Evolutionary conservation across 139 green algal genomes (phyloP).

Genomic region (Pleodorina starrii): DNA sequence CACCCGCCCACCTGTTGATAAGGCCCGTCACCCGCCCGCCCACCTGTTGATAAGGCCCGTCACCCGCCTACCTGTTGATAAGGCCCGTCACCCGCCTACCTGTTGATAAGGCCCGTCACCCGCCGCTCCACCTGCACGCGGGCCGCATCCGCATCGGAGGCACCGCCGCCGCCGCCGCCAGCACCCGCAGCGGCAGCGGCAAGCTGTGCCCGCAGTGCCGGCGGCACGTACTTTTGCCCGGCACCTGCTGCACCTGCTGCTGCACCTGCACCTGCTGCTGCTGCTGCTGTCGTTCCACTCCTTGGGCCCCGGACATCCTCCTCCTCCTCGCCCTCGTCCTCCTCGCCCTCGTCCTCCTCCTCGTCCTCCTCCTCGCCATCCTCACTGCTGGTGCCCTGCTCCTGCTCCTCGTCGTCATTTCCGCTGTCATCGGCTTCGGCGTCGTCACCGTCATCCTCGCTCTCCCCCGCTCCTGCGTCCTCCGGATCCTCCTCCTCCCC

Average conservation of each 20-base stretch:
- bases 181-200: neutral
- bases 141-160: neutral
- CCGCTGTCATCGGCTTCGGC: neutral
- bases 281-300: neutral
- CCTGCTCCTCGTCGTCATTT: neutral
- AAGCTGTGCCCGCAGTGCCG: slow-evolving; percentile 63
- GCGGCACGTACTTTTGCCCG: slow-evolving; percentile 71
- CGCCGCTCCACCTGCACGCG: slow-evolving; percentile 58
- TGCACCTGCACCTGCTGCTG: neutral
- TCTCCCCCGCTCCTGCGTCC: neutral
- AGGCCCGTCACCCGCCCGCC: too few species aligned
- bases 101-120: slow-evolving; percentile 85
- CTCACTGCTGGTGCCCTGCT: neutral
- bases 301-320: neutral
- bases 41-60: too few species aligned
- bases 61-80: too few species aligned
- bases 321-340: slow-evolving; percentile 4
- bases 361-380: slow-evolving; percentile 38
- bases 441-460: slow-evolving; percentile 11
- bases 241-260: neutral
- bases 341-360: neutral
- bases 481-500: slow-evolving; percentile 7
- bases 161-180: neutral
- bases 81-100: too few species aligned
- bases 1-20: too few species aligned